Evolutionary conservation across 2,329 filamentous ascomycete genomes (phyloP), one percentile per base, ranked within the genome.

Genomic region (Aspergillus brunneoviolaceus): DNA sequence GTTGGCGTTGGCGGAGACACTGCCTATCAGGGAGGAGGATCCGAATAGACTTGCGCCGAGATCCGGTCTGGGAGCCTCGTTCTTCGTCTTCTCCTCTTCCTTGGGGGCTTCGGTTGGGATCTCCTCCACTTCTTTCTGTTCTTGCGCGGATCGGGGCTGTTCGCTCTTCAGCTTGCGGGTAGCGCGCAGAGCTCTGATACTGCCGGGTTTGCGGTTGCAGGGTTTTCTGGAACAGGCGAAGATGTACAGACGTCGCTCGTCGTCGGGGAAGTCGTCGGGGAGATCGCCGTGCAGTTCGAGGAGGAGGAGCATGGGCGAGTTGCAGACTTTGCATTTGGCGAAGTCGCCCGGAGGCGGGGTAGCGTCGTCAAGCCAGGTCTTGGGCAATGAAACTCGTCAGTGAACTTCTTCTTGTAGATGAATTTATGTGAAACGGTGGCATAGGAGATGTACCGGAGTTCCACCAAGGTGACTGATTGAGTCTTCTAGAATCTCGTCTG

Each of bases 241-340:
- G 12, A 99, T 82, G 71, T 97, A 98, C 19, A 99, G 74, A 63
- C 94, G 86, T 67, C 95, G 84, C 70, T 97, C 92, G 76, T 98
- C 91, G 58, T 88, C 87, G 1, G 92, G 90, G 70, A 96, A 97
- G 52, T 87, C 84, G 58, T 94, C 89, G 14, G 92, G 93, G 3
- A 98, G 83, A 73, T 97, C 92, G 69, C 87, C 93, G 76, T 99
- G 92, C 29, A 99, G 84, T 76, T 99, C 92, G 51, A 99, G 84
- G 3, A 99, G 85, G 11, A 98, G 83, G 1, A 87, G 88, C 86
- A 97, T 92, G 55, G 91, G 78, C 55, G 87, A 85, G 66, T 92
- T 90, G 85, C 95, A 99, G 65, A 90, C 84, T 77, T 90, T 92
- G 81, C 95, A 99, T 77, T 88, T 89, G 23, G 90, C 92, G 10